These are phyloP conservation scores for Sarocladiaceae sp. DNA, from an alignment of 2,329 filamentous ascomycete species.

Conservation along the genomic window DNA sequence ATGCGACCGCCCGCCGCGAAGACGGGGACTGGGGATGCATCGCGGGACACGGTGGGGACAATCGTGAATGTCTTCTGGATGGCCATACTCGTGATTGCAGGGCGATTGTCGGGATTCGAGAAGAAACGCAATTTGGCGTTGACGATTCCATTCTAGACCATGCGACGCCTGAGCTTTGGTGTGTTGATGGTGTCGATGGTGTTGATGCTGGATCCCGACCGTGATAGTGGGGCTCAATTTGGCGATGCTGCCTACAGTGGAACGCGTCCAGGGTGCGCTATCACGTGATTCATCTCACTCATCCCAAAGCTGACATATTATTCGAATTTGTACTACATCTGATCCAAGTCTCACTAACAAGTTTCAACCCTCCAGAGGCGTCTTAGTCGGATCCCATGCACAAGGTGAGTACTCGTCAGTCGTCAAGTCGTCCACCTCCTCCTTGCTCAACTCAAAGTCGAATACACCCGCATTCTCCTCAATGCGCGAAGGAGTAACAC, in stretches of 20 bases:
- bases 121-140: neutral
- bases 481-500: constrained; percentile 63
- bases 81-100: constrained; percentile 24
- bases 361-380: constrained; percentile 42
- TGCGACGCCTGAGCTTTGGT: neutral
- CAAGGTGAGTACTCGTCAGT: constrained; percentile 50
- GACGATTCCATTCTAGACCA: neutral
- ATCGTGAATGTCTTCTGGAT: constrained; percentile 41
- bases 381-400: constrained; percentile 52
- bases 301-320: too few relatives aligned
- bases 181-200: neutral
- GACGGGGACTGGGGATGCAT: constrained; percentile 13
- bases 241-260: neutral
- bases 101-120: neutral
- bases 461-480: constrained; percentile 55
- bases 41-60: constrained; percentile 27
- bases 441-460: constrained; percentile 51
- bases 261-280: constrained; percentile 12
- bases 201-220: too few relatives aligned
- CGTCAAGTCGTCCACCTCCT: constrained; percentile 46
- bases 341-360: too few relatives aligned
- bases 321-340: too few relatives aligned
- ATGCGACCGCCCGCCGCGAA: constrained; percentile 19
- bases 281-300: constrained; percentile 14
- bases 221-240: constrained; percentile 2